phyloP scores from a whole-genome alignment of 2,329 filamentous ascomycete genomes.

The Fusarium zealandicum region DNA sequence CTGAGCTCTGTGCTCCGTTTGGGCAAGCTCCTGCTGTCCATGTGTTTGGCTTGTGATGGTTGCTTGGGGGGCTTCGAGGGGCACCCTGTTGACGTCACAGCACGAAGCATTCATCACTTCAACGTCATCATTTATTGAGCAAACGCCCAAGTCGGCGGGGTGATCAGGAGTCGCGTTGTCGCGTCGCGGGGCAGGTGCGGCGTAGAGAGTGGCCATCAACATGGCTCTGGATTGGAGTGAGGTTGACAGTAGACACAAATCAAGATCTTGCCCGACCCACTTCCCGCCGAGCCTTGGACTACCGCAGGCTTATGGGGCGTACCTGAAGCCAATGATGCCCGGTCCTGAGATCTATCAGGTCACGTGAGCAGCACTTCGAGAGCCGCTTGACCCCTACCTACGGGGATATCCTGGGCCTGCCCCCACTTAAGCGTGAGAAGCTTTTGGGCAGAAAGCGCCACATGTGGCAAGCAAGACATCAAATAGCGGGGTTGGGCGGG shows the following conservation, averaged over 20 bases:
- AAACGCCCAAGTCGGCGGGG: conserved; percentile 1
- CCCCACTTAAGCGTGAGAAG: background rate
- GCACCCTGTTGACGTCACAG: conserved; percentile 27
- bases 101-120: conserved; percentile 6
- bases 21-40: background rate
- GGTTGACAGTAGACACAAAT: too few species aligned
- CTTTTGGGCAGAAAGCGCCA: conserved; percentile 13
- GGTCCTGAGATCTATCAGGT: too few species aligned
- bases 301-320: too few species aligned
- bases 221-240: too few species aligned
- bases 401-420: background rate
- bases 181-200: conserved; percentile 24
- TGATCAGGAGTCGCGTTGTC: conserved; percentile 28
- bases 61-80: conserved; percentile 4
- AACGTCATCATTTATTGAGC: conserved; percentile 27
- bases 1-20: too few species aligned
- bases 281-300: background rate
- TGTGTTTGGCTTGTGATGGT: conserved; percentile 24
- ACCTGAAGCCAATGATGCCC: too few species aligned
- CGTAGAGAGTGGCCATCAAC: too few species aligned
- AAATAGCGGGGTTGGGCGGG: conserved; percentile 11
- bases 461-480: background rate
- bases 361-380: too few species aligned
- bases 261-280: conserved; percentile 5
- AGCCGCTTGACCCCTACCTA: too few species aligned